Base-by-base conservation (phyloP, 169 alveolate genomes). In the Plasmodium berghei region DNA sequence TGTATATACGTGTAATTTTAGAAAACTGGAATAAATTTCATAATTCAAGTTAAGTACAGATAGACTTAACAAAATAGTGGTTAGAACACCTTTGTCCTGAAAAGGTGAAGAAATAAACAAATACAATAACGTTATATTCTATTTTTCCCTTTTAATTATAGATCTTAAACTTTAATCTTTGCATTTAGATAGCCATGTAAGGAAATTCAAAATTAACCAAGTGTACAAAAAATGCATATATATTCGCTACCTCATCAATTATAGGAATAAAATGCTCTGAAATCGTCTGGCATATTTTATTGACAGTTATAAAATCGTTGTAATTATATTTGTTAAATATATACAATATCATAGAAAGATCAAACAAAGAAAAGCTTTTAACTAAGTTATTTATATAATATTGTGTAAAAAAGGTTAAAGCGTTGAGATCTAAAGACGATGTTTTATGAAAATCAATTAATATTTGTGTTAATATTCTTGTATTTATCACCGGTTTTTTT, bases 41-140 rank as follows among this genome's bases (percentile, higher is more conserved):
- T 59, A 71, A 26, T 69, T 69, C 46, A 67, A 26, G 28, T 83
- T 69, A 16, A 83, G 45, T 24, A 24, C 45, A 46, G 90, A 66
- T n/a, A 56, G 18, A 52, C 90, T 83, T 45, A 83, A 26, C 62
- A 83, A 58, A 20, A 83, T 83, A 12, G 90, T 83, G 9, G 85
- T 83, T 46, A 83, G 42, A 5, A 83, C 90, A 2, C 90, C 90
- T 34, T 83, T 83, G 26, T 83, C 90, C 90, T 83, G 16, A 52
- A 18, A 56, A 34, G 18, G 20, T 45, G 24, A 59, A 42, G 9
- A 40, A 22, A 40, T 24, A 20, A 55, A 63, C 22, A n/a, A 0
- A 52, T 12, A 26, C 42, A 34, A 34, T 3, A 4, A 34, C 3
- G 4, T 3, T 34, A 1, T 4, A 34, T 34, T 34, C 3, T 34